A percentile compares a stretch with the other conserved stretches of the same genome.
phyloP scores from a whole-genome alignment of 306 rosid species.

The Lotus japonicus region DNA sequence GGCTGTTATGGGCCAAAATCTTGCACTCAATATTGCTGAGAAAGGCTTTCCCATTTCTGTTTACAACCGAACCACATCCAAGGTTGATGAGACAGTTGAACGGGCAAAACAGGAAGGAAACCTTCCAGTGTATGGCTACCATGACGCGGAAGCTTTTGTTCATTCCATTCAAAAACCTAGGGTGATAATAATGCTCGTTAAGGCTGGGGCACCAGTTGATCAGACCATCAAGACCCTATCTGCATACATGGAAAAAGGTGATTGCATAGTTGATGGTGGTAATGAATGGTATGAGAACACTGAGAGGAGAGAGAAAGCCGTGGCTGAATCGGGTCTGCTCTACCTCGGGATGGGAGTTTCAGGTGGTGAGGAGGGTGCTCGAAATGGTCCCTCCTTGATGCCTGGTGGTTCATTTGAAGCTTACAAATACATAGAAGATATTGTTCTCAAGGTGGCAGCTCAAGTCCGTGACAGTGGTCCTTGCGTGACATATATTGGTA shows the following conservation, averaged over 20 bases:
- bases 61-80: constrained; percentile 81
- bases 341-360: constrained; percentile 98
- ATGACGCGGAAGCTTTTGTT: constrained; percentile 82
- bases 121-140: constrained; percentile 86
- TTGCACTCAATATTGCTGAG: constrained; percentile 90
- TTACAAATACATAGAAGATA: constrained; percentile 76
- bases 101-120: constrained; percentile 74
- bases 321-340: constrained; percentile 68
- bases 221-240: constrained; percentile 88
- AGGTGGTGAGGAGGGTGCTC: constrained; percentile 97
- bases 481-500: constrained; percentile 80
- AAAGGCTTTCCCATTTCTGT: constrained; percentile 94
- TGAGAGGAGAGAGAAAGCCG: constrained; percentile 73
- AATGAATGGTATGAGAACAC: constrained; percentile 98
- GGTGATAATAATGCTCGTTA: constrained; percentile 83
- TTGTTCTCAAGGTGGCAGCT: constrained; percentile 92
- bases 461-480: constrained; percentile 91
- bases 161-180: constrained; percentile 77
- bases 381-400: constrained; percentile 90
- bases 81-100: constrained; percentile 87
- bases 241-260: constrained; percentile 76
- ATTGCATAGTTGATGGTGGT: constrained; percentile 90
- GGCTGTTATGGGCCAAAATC: constrained; percentile 96
- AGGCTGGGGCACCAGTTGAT: constrained; percentile 95
- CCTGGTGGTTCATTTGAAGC: constrained; percentile 94